Conservation (phyloP, 495 filamentous ascomycete species). For the Penicillium malachiteum region DNA sequence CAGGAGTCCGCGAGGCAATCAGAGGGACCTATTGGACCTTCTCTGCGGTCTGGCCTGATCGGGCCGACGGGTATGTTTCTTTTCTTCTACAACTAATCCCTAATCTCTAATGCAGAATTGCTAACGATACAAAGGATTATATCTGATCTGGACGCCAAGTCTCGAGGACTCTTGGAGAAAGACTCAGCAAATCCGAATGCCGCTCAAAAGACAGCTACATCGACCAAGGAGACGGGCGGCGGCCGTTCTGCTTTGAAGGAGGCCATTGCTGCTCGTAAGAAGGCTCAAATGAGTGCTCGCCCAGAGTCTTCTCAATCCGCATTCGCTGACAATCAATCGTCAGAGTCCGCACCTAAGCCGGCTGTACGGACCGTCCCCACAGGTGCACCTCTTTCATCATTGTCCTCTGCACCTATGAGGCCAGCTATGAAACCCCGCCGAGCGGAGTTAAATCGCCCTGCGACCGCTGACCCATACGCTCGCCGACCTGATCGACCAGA, state of each 20-base stretch:
- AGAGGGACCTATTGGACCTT: conserved; percentile 84
- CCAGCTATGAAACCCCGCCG: conserved; percentile 47
- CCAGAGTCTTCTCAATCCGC: conserved; percentile 71
- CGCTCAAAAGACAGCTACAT: conserved; percentile 31
- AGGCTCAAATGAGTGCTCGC: conserved; percentile 59
- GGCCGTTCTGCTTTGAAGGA: conserved; percentile 64
- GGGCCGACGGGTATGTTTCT: conserved; percentile 64
- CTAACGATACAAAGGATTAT: conserved; percentile 61
- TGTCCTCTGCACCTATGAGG: conserved; percentile 61
- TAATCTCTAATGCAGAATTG: conserved; percentile 1
- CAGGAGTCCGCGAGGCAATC: conserved; percentile 79
- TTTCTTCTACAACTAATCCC: background rate
- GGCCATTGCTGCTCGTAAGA: conserved; percentile 81
- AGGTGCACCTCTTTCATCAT: conserved; percentile 38
- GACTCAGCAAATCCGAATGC: conserved; percentile 77
- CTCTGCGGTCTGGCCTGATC: conserved; percentile 69
- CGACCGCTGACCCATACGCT: conserved; percentile 60
- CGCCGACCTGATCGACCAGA: conserved; percentile 31
- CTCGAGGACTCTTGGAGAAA: conserved; percentile 72
- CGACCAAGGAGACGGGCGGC: conserved; percentile 52
- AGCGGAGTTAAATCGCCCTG: conserved; percentile 52
- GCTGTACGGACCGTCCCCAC: conserved; percentile 33
- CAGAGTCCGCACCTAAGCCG: conserved; percentile 37
- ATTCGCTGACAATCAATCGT: conserved; percentile 43
- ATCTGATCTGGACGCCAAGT: conserved; percentile 68